phyloP scores from a whole-genome alignment of 257 asterid species.

The Galeopsis tetrahit region DNA sequence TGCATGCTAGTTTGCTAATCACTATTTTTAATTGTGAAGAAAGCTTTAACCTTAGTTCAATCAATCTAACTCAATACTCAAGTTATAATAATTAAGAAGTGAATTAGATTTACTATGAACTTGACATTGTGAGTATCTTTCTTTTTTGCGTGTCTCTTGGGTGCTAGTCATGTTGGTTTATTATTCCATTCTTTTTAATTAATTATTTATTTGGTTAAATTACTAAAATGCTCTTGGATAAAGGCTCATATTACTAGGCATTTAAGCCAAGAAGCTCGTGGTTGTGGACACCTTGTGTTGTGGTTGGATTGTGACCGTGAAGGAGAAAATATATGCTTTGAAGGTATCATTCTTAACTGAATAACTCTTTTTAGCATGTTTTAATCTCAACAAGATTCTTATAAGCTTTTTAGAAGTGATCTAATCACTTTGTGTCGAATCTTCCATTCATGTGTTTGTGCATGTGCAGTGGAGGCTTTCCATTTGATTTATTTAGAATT shows the following conservation, averaged over 20 bases:
- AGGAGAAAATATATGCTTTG: conserved; percentile 97
- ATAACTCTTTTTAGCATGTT: conserved; percentile 18
- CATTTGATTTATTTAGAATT: conserved; percentile 19
- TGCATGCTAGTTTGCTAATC: background rate
- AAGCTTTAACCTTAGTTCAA: background rate
- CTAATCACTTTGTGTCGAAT: conserved; percentile 4
- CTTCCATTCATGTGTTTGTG: conserved; percentile 21
- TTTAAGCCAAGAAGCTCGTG: conserved; percentile 89
- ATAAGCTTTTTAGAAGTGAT: conserved; percentile 24
- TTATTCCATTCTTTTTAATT: conserved; percentile 10
- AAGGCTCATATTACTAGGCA: conserved; percentile 95
- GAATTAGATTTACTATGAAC: background rate
- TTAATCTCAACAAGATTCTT: background rate
- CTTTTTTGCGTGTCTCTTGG: conserved; percentile 15
- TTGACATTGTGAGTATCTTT: background rate
- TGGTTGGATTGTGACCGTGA: conserved; percentile 99
- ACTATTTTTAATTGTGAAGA: background rate
- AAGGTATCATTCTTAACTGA: conserved; percentile 56
- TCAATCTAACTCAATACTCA: background rate
- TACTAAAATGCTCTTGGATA: conserved; percentile 47
- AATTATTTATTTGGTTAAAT: conserved; percentile 26
- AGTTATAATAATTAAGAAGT: background rate
- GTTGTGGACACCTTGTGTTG: conserved; percentile 74
- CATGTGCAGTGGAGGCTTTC: background rate
- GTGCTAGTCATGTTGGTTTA: conserved; percentile 23